Evolutionary conservation across 352 stramenopile species (phyloP), one percentile per base, ranked within the genome.

Genomic region (Halophytophthora batemanensis): DNA sequence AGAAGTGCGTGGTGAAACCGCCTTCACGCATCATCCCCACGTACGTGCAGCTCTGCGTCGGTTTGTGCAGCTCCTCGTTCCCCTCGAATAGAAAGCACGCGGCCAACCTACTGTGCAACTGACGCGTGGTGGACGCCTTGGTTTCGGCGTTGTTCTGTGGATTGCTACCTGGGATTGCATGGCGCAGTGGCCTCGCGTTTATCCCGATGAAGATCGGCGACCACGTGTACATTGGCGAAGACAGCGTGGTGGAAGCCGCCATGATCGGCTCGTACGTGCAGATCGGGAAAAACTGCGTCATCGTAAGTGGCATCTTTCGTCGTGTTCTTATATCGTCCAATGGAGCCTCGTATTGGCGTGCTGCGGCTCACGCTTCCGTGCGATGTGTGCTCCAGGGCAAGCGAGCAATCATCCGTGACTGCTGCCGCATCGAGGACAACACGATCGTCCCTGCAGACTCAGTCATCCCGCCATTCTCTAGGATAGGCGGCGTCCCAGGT

Each of bases 221-320:
- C 63, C 71, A 89, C 50, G 80, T 90, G 28, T 92, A 88, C 59
- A 86, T 90, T 51, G 77, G 78, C 25, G 70, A 86, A 48, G 64
- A 77, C 36, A 74, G 74, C 13, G 73, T 95, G 22, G 76, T 95
- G 18, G 83, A 95, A 55, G 86, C 79, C 28, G 82, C 83, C 15
- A 84, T 83, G 69, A 89, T 95, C 56, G 86, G 86, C 19, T 90
- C 77, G 23, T 83, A 75, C 52, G 82, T 92, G 33, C 75, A 89
- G 56, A 92, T 95, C 49, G 86, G 83, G 55, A 77, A 77, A 45
- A 90, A 92, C 60, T 92, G 81, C 57, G 82, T 95, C 44, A 91
- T 95, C 59, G 81, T 93, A 63, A 11, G 69, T 82, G 13, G 2
- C 4, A 6, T 4, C 4, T 21, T 29, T 22, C 13, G 39, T 47